phyloP scores from a whole-genome alignment of 495 filamentous ascomycete genomes.

The Bombardia bombarda region DNA sequence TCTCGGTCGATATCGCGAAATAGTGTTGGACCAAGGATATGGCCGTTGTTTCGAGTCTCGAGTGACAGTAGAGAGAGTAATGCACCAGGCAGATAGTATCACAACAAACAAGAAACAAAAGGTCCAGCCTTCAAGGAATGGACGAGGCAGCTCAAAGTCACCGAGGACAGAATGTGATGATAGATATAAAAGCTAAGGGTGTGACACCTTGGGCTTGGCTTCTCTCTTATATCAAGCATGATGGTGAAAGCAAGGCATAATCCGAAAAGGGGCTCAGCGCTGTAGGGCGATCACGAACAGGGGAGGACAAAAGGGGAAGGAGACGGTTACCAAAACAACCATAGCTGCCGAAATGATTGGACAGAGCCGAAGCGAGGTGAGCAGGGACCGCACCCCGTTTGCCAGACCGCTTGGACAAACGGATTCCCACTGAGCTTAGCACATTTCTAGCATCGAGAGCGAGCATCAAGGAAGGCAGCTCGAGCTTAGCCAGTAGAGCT shows the following conservation, averaged over 20 bases:
- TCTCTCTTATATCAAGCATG: constrained; percentile 17
- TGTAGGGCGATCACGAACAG: not conserved
- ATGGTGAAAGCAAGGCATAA: constrained; percentile 10
- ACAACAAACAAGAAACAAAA: constrained; percentile 20
- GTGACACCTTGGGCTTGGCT: constrained; percentile 10
- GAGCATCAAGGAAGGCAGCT: constrained; percentile 17
- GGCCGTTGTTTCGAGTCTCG: constrained; percentile 11
- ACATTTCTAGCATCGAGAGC: constrained; percentile 5
- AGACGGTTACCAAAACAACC: not conserved
- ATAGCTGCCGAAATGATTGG: too few relatives aligned
- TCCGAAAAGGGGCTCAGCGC: constrained; percentile 5
- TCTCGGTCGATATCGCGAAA: not conserved
- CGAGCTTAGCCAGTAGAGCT: constrained; percentile 26
- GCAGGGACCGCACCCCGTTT: constrained; percentile 7
- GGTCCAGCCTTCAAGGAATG: constrained; percentile 29
- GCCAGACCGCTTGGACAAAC: constrained; percentile 9
- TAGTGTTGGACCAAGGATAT: too few relatives aligned
- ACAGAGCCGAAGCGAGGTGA: not conserved
- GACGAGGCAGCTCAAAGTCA: constrained; percentile 23
- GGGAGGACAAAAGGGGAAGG: constrained; percentile 3
- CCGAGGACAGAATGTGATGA: constrained; percentile 1
- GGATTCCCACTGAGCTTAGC: constrained; percentile 4
- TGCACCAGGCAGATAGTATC: constrained; percentile 30
- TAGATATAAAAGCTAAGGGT: constrained; percentile 3
- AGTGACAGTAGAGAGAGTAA: constrained; percentile 24